Base-by-base conservation (phyloP, 306 rosid species). In the Cucurbita moschata region DNA sequence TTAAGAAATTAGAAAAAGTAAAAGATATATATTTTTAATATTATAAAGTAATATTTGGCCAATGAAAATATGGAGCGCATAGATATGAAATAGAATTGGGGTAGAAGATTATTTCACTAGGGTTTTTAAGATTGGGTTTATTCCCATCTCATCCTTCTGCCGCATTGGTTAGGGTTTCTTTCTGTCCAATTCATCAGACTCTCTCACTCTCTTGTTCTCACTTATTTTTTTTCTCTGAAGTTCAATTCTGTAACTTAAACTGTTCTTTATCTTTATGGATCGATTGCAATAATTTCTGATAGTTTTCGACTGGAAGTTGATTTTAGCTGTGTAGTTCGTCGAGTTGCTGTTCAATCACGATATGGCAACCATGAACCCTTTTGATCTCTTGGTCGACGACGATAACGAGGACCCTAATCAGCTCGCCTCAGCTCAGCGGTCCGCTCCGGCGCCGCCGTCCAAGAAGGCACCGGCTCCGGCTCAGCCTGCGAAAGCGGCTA, bases 351-450 rank as follows among this genome's bases (percentile, higher is more conserved):
- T 63, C 62, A 69, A 44, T 81, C 51, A 68, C 77, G 42, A 43
- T 79, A 86, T 87, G 92, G 83, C 92, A 74, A 76, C 86, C 82
- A 10, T 75, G 86, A 87, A 87, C 77, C 87, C 89, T 10, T 87
- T 87, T 73, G 86, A 80, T 79, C 87, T 87, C 57, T 51, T 87
- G 81, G 87, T 81, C 13, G 90, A 83, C 49, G 92, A 83, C 71
- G 92, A 87, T 56, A 77, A 76, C 68, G 92, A 83, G 52, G 92
- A 87, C 81, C 86, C 80, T 8, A 77, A 51, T 50, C 89, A 81
- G 44, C 87, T 87, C 43, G 43, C 79, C 19, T 85, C 88, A 6
- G 87, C 83, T 46, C 75, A 68, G 58, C 80, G 77, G 66, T 68
- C 78, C 65, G 79, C 79, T 78, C 70, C 71, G 16, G 42, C 78